Percentiles rank a stretch among this genome's conserved stretches.
Conservation (phyloP, 306 rosid genomes). For the Macrotyloma uniflorum region DNA sequence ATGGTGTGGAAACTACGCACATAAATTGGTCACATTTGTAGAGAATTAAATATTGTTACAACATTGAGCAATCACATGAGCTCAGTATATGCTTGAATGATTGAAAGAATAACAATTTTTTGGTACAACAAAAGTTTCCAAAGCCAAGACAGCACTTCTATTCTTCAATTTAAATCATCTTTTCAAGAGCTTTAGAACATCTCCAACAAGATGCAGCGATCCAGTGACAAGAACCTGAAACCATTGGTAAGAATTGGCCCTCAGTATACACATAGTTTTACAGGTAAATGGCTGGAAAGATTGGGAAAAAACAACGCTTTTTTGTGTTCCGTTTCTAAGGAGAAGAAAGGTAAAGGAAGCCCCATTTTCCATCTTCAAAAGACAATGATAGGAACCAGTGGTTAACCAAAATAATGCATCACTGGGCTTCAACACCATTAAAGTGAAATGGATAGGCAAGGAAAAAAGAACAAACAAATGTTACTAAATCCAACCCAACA, state of each 20-base stretch:
- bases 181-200: conserved; percentile 47
- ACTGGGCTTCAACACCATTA: neutral
- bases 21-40: neutral
- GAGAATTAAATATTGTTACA: neutral
- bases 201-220: conserved; percentile 70
- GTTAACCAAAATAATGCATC: conserved; percentile 1
- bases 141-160: conserved; percentile 11
- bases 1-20: neutral
- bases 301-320: neutral
- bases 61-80: neutral
- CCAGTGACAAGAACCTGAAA: conserved; percentile 85
- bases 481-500: neutral
- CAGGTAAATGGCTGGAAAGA: neutral
- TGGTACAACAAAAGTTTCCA: conserved; percentile 23
- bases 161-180: conserved; percentile 40
- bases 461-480: neutral
- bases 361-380: neutral
- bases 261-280: neutral
- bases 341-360: conserved; percentile 5
- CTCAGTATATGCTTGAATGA: neutral
- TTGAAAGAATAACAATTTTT: conserved; percentile 15
- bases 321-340: neutral
- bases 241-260: conserved; percentile 8
- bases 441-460: neutral
- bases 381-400: neutral